These are phyloP conservation scores for Saposhnikovia divaricata DNA, from an alignment of 129 eudicot species.

Conservation along the genomic window DNA sequence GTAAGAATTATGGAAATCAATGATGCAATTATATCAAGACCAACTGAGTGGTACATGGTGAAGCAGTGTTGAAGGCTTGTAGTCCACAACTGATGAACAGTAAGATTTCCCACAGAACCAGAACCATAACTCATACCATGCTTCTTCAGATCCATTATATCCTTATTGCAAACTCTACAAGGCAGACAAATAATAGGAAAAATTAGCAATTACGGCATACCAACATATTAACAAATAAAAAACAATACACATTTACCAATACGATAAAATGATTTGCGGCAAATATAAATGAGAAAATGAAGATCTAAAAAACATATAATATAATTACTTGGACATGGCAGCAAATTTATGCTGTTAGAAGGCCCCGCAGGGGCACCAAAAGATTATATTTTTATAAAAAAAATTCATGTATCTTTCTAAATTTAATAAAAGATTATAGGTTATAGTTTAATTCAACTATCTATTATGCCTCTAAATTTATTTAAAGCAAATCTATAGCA, in stretches of 20 bases:
- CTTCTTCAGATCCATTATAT: constrained; percentile 24
- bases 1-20: constrained; percentile 60
- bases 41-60: constrained; percentile 67
- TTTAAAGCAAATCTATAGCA: too few species aligned
- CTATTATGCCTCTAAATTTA: too few species aligned
- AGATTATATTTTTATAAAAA: too few species aligned
- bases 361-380: too few species aligned
- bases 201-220: background rate
- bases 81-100: constrained; percentile 82
- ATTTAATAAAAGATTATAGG: too few species aligned
- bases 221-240: background rate
- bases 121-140: constrained; percentile 62
- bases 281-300: too few species aligned
- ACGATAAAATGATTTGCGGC: background rate
- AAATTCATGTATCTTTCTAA: too few species aligned
- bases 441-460: too few species aligned
- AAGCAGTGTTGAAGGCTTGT: constrained; percentile 69
- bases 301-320: background rate
- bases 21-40: constrained; percentile 77
- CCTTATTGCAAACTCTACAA: constrained; percentile 17
- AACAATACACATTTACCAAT: background rate
- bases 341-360: too few species aligned
- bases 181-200: background rate
- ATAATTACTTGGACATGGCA: too few species aligned
- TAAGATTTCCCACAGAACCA: constrained; percentile 62